phyloP scores from a whole-genome alignment of 1,284 basidiomycete genomes.

The Ustilago cynodontis region DNA sequence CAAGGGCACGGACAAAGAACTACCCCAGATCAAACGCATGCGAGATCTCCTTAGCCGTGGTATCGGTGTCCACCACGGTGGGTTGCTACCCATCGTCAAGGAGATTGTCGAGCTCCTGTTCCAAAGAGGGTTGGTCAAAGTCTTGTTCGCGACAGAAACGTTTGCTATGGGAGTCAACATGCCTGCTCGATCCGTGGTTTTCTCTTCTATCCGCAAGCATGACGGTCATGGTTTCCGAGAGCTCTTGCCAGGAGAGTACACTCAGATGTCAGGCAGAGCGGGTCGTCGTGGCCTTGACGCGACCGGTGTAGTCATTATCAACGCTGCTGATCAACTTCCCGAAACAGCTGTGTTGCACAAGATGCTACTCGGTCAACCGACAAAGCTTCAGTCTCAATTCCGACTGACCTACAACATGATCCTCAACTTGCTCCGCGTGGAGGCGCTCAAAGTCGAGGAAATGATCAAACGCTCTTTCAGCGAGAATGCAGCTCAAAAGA shows the following conservation, averaged over 20 bases:
- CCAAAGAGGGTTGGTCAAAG: conserved; percentile 93
- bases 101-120: conserved; percentile 94
- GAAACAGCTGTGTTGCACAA: conserved; percentile 75
- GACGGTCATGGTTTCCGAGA: conserved; percentile 93
- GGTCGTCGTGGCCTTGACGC: conserved; percentile 94
- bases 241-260: conserved; percentile 77
- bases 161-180: conserved; percentile 99
- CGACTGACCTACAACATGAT: conserved; percentile 99
- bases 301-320: conserved; percentile 94
- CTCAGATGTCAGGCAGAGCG: conserved; percentile 98
- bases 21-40: conserved; percentile 96
- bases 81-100: conserved; percentile 95
- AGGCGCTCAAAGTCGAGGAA: conserved; percentile 95
- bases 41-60: conserved; percentile 89
- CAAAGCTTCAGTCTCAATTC: conserved; percentile 95
- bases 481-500: conserved; percentile 92
- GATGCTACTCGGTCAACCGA: conserved; percentile 94
- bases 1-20: conserved; percentile 85
- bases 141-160: conserved; percentile 97
- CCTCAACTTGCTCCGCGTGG: conserved; percentile 92
- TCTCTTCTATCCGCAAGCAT: conserved; percentile 94
- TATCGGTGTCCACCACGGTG: conserved; percentile 97
- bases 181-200: conserved; percentile 97
- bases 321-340: conserved; percentile 82
- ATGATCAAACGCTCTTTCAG: conserved; percentile 99